Evolutionary conservation across 768 basidiomycete genomes (phyloP), one percentile per base, ranked within the genome.

Genomic region (Mycena rosella): DNA sequence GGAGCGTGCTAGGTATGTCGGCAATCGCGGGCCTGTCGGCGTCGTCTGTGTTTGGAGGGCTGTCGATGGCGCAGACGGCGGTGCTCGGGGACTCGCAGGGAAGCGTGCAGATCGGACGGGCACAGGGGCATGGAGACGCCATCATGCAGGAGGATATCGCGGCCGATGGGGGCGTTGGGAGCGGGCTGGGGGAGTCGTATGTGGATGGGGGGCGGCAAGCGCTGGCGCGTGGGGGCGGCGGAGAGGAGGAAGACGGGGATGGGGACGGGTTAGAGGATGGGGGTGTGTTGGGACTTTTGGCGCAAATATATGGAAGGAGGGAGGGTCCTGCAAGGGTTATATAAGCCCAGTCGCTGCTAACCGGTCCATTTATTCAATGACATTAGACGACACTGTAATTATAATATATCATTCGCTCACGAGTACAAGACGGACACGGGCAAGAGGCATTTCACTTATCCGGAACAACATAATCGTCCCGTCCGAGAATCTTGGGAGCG

Each of bases 271-370:
- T 92, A 68, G 88, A 88, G 73, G 94, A 96, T 78, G 93, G 88
- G 0, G 96, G 96, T 20, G 91, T 98, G 69, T 80, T 97, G 68
- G 94, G 93, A 24, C 75, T 98, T 69, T 76, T 98, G 73, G 91
- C 94, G 47, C 91, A 96, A 82, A 96, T 98, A 56, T 95, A 96
- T 78, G 89, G 86, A 51, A 83, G 86, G 72, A 84, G 81, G 67
- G 87, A 88, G 52, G 85, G 84, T 63, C 84, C 84, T 60, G 79
- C 82, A 7, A 81, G 85, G 49, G 82, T 85, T 22, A 84, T 88
- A 52, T 58, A 44, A 63, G 36, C 24, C 32, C 32, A n/a, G 32
- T 34, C 20, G 20, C 20, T 44, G 13, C 18, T 44, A 40, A 44
- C 48, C 9, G 47, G 32, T 36, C 36, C 11, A 26, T 18, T 15